phyloP scores from a whole-genome alignment of 2,329 filamentous ascomycete genomes.

The Ascochyta fabae region DNA sequence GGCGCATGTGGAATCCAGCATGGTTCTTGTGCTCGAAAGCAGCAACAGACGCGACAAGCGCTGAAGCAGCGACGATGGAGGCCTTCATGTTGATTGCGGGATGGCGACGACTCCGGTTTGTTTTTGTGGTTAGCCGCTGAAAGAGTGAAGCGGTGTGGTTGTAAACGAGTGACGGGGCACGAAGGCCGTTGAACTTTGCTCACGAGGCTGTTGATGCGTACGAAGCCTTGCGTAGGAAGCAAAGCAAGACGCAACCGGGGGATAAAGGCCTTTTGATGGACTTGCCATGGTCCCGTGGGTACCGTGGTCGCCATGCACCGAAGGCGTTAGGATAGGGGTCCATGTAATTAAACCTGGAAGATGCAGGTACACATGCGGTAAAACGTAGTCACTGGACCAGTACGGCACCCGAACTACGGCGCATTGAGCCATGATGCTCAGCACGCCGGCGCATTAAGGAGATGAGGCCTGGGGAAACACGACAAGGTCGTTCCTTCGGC shows the following conservation, averaged over 20 bases:
- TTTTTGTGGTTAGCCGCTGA: constrained; percentile 71
- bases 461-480: constrained; percentile 20
- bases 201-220: constrained; percentile 43
- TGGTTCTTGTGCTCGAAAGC: constrained; percentile 70
- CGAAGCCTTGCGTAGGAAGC: constrained; percentile 43
- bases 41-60: constrained; percentile 60
- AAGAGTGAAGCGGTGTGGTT: constrained; percentile 74
- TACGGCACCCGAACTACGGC: constrained; percentile 23
- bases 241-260: constrained; percentile 27
- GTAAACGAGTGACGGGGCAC: constrained; percentile 48
- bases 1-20: constrained; percentile 62
- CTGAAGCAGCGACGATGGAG: constrained; percentile 68
- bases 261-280: constrained; percentile 40
- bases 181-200: constrained; percentile 41
- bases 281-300: constrained; percentile 28
- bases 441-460: constrained; percentile 14
- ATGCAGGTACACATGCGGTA: constrained; percentile 34
- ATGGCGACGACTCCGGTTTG: constrained; percentile 38
- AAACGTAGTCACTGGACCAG: constrained; percentile 22
- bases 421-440: constrained; percentile 35
- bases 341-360: constrained; percentile 35
- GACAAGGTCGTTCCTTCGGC: constrained; percentile 13
- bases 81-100: constrained; percentile 72
- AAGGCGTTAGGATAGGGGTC: constrained; percentile 43
- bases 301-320: constrained; percentile 19